Percentiles rank a stretch among this genome's conserved stretches.
phyloP scores from a whole-genome alignment of 1,284 basidiomycete genomes.

The Ceraceosorus guamensis region DNA sequence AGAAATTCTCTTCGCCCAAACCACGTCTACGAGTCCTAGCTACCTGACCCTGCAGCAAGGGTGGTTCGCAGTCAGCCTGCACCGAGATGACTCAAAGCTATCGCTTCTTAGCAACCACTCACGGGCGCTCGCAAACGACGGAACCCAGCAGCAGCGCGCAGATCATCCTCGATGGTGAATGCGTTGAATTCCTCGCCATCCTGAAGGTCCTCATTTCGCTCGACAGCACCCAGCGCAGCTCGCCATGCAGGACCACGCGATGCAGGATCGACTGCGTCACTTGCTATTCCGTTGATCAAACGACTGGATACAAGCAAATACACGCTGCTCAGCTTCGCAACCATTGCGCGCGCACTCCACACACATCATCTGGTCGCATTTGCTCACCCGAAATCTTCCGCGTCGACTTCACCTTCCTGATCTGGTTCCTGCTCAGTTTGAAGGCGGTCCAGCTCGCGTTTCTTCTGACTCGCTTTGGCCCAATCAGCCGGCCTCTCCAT shows the following conservation, averaged over 20 bases:
- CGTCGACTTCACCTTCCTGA: not conserved
- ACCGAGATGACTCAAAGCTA: too few relatives aligned
- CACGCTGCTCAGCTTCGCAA: too few relatives aligned
- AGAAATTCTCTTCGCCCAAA: constrained; percentile 52
- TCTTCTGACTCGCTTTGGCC: too few relatives aligned
- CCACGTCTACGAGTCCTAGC: constrained; percentile 11
- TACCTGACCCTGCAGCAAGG: too few relatives aligned
- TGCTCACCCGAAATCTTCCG: not conserved
- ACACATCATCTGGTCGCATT: not conserved
- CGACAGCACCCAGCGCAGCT: not conserved
- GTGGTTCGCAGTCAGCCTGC: too few relatives aligned
- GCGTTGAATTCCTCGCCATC: constrained; percentile 6
- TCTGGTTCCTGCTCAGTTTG: not conserved
- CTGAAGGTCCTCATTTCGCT: not conserved
- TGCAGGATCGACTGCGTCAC: not conserved
- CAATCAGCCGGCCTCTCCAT: not conserved
- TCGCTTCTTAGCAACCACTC: not conserved
- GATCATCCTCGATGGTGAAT: constrained; percentile 5
- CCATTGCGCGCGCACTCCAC: too few relatives aligned
- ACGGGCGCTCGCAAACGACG: not conserved
- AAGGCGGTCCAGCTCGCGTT: too few relatives aligned
- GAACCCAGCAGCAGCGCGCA: constrained; percentile 6
- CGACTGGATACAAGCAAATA: too few relatives aligned
- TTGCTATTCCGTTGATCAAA: not conserved
- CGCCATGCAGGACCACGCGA: not conserved